Evolutionary conservation across 1,139 yeast genomes (phyloP), one percentile per base, ranked within the genome.

Genomic region (Kurtzmaniella quercitrusa): DNA sequence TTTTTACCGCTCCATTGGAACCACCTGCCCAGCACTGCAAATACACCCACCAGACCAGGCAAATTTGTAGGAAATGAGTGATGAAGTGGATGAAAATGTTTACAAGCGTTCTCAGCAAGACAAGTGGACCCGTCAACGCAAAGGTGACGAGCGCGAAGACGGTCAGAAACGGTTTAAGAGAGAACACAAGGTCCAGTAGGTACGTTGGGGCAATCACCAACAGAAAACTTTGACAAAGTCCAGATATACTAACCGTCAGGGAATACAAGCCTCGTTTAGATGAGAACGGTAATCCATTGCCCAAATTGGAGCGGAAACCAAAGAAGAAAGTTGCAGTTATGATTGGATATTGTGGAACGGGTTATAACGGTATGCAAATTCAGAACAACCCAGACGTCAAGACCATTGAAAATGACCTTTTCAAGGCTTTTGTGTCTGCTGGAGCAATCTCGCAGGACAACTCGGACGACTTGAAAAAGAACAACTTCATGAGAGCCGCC

Each of bases 301-400:
- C 75, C 15, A 71, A 66, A 39, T 69, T 77, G n/a, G 89, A 82
- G 56, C 69, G 93, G 53, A 73, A 72, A 53, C 94, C 94, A n/a
- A 85, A 85, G 68, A 75, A 78, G 48, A 93, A 93, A 63, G 96
- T 90, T 18, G 98, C 97, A 0, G 85, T 88, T 51, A 75, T 90
- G 82, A 75, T 93, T 54, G 98, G 99, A 1, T 93, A 93, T 67
- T 93, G 98, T 63, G 99, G 99, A 41, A 85, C 98, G 0, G 98
- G 98, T 0, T 93, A 91, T 64, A 95, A 89, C 63, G 99, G 99
- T 11, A 89, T 93, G 96, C 99, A 93, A 65, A 72, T 87, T 52
- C 77, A 73, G 48, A 69, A 68, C 47, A 91, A 90, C 57, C 96
- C 96, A 4, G 95, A 93, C 25, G 82, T 82, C 43, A 82, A 81